phyloP scores from a whole-genome alignment of 805 yeast species.

The Saccharomycopsis olivae region DNA sequence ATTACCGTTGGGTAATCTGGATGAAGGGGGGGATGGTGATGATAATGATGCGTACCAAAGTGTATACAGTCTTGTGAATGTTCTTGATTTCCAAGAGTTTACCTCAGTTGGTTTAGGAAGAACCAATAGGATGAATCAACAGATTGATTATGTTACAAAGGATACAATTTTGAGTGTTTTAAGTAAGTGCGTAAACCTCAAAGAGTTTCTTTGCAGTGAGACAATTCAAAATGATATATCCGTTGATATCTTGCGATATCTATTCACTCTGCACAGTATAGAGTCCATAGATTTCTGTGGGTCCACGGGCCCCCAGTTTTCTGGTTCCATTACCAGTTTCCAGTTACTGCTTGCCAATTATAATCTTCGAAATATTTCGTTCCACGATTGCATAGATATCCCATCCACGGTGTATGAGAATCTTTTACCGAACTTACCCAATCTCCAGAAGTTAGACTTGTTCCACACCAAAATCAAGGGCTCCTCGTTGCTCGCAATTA shows the following conservation, averaged over 20 bases:
- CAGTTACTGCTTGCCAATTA: too few species aligned
- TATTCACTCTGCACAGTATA: constrained; percentile 43
- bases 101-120: constrained; percentile 86
- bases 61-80: constrained; percentile 25
- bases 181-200: constrained; percentile 42
- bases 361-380: constrained; percentile 35
- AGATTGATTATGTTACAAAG: constrained; percentile 82
- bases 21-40: not conserved
- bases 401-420: constrained; percentile 44
- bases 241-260: constrained; percentile 38
- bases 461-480: constrained; percentile 73
- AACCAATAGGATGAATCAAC: constrained; percentile 81
- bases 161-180: constrained; percentile 58
- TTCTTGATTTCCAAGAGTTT: constrained; percentile 79
- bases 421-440: constrained; percentile 45
- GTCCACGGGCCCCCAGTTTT: constrained; percentile 56
- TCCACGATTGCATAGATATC: constrained; percentile 82
- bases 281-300: constrained; percentile 84
- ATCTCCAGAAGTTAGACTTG: constrained; percentile 60
- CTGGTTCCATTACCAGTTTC: constrained; percentile 38
- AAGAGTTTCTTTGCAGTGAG: constrained; percentile 77
- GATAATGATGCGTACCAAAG: too few species aligned
- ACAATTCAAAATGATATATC: constrained; percentile 78
- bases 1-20: too few species aligned
- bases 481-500: constrained; percentile 44